Percentiles rank a stretch among this genome's conserved stretches.
These are phyloP conservation scores for Calonectria crousiana DNA, from an alignment of 2,329 filamentous ascomycete species.

Conservation along the genomic window DNA sequence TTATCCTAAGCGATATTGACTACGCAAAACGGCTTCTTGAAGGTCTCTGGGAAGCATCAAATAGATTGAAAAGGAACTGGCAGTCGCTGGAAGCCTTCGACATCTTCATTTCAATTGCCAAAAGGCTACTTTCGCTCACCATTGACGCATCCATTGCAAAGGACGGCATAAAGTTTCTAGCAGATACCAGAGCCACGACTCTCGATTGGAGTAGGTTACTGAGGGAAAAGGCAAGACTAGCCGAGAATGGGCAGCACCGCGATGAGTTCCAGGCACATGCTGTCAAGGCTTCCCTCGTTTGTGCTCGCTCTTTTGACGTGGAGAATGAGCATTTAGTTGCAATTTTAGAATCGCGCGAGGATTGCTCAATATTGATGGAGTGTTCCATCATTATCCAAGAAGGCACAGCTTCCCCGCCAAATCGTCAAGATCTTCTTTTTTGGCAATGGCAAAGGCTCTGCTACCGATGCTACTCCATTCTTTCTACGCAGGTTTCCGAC, in stretches of 20 bases:
- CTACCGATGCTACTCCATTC: neutral
- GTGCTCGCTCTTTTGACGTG: neutral
- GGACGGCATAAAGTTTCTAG: neutral
- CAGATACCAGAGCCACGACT: neutral
- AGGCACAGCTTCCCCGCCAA: neutral
- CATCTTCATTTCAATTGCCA: neutral
- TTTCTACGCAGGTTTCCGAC: neutral
- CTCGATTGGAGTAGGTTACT: neutral
- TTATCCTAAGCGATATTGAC: neutral
- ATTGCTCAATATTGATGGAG: neutral
- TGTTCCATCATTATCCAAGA: neutral
- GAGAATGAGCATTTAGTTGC: neutral
- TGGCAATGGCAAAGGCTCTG: neutral
- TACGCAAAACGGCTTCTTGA: neutral
- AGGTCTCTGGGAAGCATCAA: neutral
- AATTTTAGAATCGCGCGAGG: neutral
- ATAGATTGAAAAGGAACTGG: neutral
- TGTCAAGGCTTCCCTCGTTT: neutral
- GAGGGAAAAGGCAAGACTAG: neutral
- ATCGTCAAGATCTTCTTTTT: neutral
- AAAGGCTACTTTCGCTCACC: neutral
- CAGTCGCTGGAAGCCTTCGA: neutral
- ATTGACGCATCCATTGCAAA: neutral
- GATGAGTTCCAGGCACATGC: neutral
- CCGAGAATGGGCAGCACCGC: neutral